Base-by-base conservation (phyloP, 2,329 filamentous ascomycete species). In the Huntiella bhutanensis region DNA sequence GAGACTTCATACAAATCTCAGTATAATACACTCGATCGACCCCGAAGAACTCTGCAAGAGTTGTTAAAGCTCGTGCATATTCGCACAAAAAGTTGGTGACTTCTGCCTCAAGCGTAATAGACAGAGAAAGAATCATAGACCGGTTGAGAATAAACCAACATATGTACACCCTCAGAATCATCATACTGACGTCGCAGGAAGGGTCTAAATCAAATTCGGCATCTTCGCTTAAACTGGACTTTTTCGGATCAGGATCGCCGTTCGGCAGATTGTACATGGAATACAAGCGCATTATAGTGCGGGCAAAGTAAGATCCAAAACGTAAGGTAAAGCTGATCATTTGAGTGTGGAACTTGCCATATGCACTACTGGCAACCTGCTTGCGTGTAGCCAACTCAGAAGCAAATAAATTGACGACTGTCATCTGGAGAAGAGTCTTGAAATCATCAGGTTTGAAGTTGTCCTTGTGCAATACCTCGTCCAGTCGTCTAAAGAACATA, bases 361-460 rank as follows among this genome's bases (percentile, higher is more conserved):
- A 28, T 28, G 8, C 22, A 28, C 22, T 28, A 28, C 22, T 28
- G 68, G 64, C 51, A 78, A 68, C 33, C 43, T 43, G 41, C 19
- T 50, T 50, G 17, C 72, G 63, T 28, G 68, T 69, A 38, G 84
- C 80, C 56, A 83, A 71, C 52, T 80, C 73, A 58, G 91, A 84
- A 5, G 87, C 84, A 4, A 84, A 77, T 51, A 96, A 81, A 55
- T 92, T 96, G 53, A 88, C 76, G 39, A 95, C 65, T 4, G 83
- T 73, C 60, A 95, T 80, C 58, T 43, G 19, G 13, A 50, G 17
- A 41, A 50, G 39, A 13, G 38, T 37, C 13, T 22, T 33, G 13
- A 45, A 47, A 4, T 44, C 36, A 4, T 47, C 34, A 6, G 38
- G 12, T 10, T 43, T 43, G 12, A 45, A 40, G 8, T 32, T 43